Base-by-base conservation (phyloP, 768 basidiomycete genomes). In the Lactifluus volemus region DNA sequence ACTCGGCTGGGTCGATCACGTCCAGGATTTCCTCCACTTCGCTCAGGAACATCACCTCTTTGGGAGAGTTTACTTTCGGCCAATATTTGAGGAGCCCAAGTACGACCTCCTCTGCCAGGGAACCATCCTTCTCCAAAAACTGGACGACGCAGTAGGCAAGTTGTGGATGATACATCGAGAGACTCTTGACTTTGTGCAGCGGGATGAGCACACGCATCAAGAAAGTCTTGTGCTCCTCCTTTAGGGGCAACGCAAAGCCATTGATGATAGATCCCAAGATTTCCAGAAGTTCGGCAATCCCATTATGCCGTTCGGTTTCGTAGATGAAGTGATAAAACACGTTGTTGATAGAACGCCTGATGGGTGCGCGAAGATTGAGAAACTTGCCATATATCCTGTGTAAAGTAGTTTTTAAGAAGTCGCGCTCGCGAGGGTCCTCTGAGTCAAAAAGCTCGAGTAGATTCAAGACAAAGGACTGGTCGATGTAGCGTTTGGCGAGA, bases 381-480 rank as follows among this genome's bases (percentile, higher is more conserved):
- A 99, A 98, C 79, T 98, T 98, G 72, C 97, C 97, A 70, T 99
- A 99, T 73, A 99, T 98, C 61, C 97, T 88, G 73, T 99, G 97
- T 29, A 99, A 80, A 6, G 97, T 99, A 6, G 97, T 99, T 78
- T 99, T 99, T 69, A 99, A 84, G 74, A 99, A 99, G 72, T 99
- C 97, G 67, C 97, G 92, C 75, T 99, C 97, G 63, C 97, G 84
- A 32, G 97, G 97, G 71, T 99, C 97, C 75, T 99, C 97, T 45
- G 91, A 94, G 74, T 99, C 97, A 72, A 99, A 99, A 47, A 99
- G 84, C 68, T 99, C 97, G 55, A 99, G 86, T 57, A 99, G 85
- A 73, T 92, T 93, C 62, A 99, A 82, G 11, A 99, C 93, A 71
- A 99, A 99, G 34, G 83, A 76, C 68, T 98, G 96, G 71, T 98